phyloP scores from a whole-genome alignment of 345 rosid species.

The Camelina hispida region DNA sequence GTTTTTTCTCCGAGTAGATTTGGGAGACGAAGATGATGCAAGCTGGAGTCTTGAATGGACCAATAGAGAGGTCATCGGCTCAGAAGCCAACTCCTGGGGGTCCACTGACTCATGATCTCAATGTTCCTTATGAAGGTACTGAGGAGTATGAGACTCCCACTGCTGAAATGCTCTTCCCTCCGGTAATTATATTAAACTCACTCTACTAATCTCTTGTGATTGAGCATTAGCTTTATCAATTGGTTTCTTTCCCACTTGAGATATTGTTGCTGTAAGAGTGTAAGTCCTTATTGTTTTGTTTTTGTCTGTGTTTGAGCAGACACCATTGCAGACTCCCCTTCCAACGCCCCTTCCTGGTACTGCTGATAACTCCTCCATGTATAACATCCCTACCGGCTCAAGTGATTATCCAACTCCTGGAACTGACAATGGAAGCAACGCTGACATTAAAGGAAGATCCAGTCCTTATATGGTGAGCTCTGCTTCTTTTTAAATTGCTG shows the following conservation, averaged over 20 bases:
- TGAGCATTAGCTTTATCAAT: neutral
- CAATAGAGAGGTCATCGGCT: slow-evolving; percentile 70
- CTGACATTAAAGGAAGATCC: slow-evolving; percentile 78
- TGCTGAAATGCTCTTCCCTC: slow-evolving; percentile 93
- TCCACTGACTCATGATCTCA: slow-evolving; percentile 78
- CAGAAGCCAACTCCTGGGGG: slow-evolving; percentile 66
- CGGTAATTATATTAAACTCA: slow-evolving; percentile 49
- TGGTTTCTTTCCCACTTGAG: neutral
- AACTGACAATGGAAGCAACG: slow-evolving; percentile 62
- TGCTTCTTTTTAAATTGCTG: neutral
- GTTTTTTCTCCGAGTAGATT: slow-evolving; percentile 48
- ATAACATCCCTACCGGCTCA: slow-evolving; percentile 87
- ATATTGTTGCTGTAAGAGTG: neutral
- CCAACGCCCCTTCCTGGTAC: slow-evolving; percentile 84
- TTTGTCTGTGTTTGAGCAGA: slow-evolving; percentile 52
- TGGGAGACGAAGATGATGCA: slow-evolving; percentile 98
- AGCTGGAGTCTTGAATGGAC: slow-evolving; percentile 73
- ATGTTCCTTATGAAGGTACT: slow-evolving; percentile 90
- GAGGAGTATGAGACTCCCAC: slow-evolving; percentile 99
- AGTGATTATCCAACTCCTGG: slow-evolving; percentile 87
- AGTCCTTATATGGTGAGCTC: slow-evolving; percentile 77
- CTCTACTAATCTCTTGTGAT: neutral
- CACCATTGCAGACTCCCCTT: slow-evolving; percentile 85
- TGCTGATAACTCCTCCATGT: slow-evolving; percentile 80
- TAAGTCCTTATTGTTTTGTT: slow-evolving; percentile 12